phyloP scores from a whole-genome alignment of 768 basidiomycete genomes.

The Trametes cinnabarina region DNA sequence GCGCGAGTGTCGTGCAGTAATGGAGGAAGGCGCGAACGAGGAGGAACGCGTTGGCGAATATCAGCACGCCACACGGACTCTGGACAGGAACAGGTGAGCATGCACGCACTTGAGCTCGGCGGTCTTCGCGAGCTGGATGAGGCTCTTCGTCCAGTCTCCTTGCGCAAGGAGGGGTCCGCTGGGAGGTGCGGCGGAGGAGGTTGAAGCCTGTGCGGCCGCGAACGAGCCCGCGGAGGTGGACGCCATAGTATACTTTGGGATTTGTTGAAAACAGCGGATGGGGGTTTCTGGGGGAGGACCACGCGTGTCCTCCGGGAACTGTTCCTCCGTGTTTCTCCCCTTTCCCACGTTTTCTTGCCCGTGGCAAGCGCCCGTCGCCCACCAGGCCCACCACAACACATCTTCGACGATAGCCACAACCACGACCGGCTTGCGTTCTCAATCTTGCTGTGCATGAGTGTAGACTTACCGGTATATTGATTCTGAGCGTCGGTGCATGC shows the following conservation, averaged over 20 bases:
- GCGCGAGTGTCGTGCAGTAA: background rate
- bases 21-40: background rate
- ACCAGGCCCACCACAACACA: too few species aligned
- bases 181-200: conserved; percentile 22
- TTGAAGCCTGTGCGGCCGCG: conserved; percentile 25
- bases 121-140: conserved; percentile 82
- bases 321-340: conserved; percentile 4
- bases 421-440: too few species aligned
- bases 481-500: too few species aligned
- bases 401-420: too few species aligned
- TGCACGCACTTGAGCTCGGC: conserved; percentile 80
- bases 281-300: conserved; percentile 27
- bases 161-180: conserved; percentile 65
- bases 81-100: conserved; percentile 1
- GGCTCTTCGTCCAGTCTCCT: conserved; percentile 85
- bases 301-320: conserved; percentile 30
- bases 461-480: too few species aligned
- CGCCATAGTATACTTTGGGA: conserved; percentile 12
- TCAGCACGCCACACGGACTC: background rate
- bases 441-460: too few species aligned
- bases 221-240: conserved; percentile 31
- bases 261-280: conserved; percentile 23
- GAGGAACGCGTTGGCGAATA: background rate
- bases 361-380: too few species aligned
- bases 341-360: conserved; percentile 13